Evolutionary conservation across 1,284 basidiomycete genomes (phyloP).

Genomic region (Stygiomarasmius scandens): DNA sequence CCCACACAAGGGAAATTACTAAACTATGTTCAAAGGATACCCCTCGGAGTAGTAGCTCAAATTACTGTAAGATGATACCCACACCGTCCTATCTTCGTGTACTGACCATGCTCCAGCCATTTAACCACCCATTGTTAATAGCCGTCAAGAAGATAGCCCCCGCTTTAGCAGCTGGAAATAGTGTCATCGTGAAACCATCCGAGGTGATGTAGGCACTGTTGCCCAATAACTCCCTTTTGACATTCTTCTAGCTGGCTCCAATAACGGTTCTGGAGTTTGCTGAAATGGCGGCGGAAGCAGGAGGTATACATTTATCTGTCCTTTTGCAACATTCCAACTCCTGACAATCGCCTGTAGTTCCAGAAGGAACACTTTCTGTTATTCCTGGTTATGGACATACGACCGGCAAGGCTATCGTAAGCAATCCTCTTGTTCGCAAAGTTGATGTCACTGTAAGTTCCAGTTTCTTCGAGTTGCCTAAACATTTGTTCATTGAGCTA

Average conservation of each 20-base stretch:
- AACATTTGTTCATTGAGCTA: constrained; percentile 28
- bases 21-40: constrained; percentile 78
- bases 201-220: constrained; percentile 47
- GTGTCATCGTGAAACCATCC: constrained; percentile 81
- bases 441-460: constrained; percentile 78
- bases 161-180: constrained; percentile 83
- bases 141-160: constrained; percentile 86
- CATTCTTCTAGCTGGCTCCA: constrained; percentile 62
- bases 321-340: not conserved
- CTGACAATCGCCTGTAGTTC: constrained; percentile 48
- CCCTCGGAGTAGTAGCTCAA: constrained; percentile 82
- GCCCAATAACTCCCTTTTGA: constrained; percentile 1
- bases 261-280: constrained; percentile 78
- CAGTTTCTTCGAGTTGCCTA: not conserved
- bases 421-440: constrained; percentile 69
- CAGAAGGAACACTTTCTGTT: constrained; percentile 72
- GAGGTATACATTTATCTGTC: constrained; percentile 44
- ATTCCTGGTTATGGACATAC: constrained; percentile 69
- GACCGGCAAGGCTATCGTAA: constrained; percentile 66
- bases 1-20: constrained; percentile 78
- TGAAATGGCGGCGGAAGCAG: constrained; percentile 62
- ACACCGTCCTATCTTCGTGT: not conserved
- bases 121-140: constrained; percentile 83
- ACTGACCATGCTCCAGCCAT: constrained; percentile 53
- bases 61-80: constrained; percentile 58